Evolutionary conservation across 106 monocot genomes (phyloP), one percentile per base, ranked within the genome.

Genomic region (Amphibolis antarctica): DNA sequence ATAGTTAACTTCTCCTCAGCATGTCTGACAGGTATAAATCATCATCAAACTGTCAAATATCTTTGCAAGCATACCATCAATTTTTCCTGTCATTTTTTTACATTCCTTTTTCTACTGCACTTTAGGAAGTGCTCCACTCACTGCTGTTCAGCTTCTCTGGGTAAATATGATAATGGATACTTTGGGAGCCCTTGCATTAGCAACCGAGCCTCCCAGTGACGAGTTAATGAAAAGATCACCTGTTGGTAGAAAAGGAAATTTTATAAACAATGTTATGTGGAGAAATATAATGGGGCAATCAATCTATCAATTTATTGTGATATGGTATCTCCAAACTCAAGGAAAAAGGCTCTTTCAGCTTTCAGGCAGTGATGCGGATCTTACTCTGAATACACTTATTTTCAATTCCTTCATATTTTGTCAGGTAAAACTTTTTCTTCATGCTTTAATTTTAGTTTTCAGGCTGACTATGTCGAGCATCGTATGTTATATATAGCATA

Each of bases 81-180:
- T 43, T 24, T 55, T 67, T 36, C 19, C n/a, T 66, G 28, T 66
- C 19, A 29, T 12, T 52, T 53, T 52, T 12, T 30, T 18, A 67
- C 43, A 14, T 25, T n/a, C 17, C 28, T 36, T 7, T 36, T 7
- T 2, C 4, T 2, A 7, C 36, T 36, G 7, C 36, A 48, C 23
- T 10, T 20, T 29, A 94, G 94, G 94, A 60, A 76, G 64, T 63
- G 86, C 94, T 68, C 94, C 94, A 30, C 76, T 94, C 26, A 94
- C 89, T 69, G 94, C 94, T 43, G 94, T 94, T 28, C 94, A 94
- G 59, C 60, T 94, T 53, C 81, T 94, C 22, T 94, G 94, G 94
- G 94, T 94, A 14, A 89, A 94, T 75, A 94, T 89, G 94, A 94
- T 94, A 45, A 94, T 94, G 94, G 94, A 94, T 64, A 89, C 94